Conservation (phyloP, 2,329 filamentous ascomycete genomes). For the Neonectria magnoliae region DNA sequence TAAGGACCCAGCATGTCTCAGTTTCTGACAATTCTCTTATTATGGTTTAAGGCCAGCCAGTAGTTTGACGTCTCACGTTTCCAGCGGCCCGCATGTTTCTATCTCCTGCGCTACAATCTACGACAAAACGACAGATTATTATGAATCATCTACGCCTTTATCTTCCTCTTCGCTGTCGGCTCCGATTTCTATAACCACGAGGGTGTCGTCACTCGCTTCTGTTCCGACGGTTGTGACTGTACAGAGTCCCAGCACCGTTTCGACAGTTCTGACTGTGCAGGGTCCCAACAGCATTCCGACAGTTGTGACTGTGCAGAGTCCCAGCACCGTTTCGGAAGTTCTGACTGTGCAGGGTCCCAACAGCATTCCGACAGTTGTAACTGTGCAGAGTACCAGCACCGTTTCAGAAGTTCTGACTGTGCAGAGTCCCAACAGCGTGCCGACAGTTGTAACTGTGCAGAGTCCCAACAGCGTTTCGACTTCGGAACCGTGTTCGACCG, state of each 20-base stretch:
- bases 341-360: background rate
- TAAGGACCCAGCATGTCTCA: slow-evolving; percentile 18
- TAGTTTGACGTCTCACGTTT: slow-evolving; percentile 18
- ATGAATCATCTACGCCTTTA: slow-evolving; percentile 1
- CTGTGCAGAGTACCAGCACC: background rate
- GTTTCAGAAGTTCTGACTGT: background rate
- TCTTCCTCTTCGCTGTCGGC: slow-evolving; percentile 5
- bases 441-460: background rate
- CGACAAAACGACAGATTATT: slow-evolving; percentile 12
- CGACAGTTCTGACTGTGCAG: background rate
- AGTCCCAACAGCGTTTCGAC: background rate
- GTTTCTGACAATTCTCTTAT: background rate
- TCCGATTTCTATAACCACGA: slow-evolving; percentile 20
- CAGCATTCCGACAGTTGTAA: background rate
- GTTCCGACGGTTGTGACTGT: background rate
- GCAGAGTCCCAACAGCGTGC: background rate
- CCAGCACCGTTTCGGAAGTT: background rate
- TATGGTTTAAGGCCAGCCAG: slow-evolving; percentile 21
- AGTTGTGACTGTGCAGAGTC: background rate
- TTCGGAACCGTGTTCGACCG: slow-evolving; percentile 36
- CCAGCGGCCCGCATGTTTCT: slow-evolving; percentile 19
- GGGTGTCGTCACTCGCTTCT: slow-evolving; percentile 15
- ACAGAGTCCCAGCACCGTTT: background rate
- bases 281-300: background rate
- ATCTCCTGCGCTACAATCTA: slow-evolving; percentile 37